Percentiles rank a stretch among this genome's conserved stretches.
These are phyloP conservation scores for Pythium pectinolyticum DNA, from an alignment of 352 stramenopile species.

Conservation along the genomic window DNA sequence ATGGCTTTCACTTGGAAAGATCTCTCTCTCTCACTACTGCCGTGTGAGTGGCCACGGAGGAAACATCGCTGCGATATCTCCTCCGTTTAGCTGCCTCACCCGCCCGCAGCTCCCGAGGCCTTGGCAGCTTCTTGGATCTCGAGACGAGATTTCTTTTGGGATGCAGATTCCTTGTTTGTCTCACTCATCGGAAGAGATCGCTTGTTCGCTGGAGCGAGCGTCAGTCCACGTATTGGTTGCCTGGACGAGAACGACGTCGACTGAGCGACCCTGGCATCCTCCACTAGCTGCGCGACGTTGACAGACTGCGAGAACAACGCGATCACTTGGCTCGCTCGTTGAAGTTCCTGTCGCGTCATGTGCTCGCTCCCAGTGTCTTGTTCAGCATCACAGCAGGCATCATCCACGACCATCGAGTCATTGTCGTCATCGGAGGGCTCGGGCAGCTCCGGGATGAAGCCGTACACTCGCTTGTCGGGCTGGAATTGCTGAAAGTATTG, in stretches of 20 bases:
- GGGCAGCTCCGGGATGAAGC: conserved; percentile 78
- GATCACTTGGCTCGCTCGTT: conserved; percentile 27
- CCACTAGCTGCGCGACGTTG: conserved; percentile 25
- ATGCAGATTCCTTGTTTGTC: background rate
- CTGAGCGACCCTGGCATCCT: conserved; percentile 16
- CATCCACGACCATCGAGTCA: conserved; percentile 25
- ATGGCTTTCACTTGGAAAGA: no score
- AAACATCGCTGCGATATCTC: no score
- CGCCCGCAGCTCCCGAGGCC: conserved; percentile 34
- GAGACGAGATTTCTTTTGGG: conserved; percentile 28
- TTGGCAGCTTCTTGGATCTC: conserved; percentile 44
- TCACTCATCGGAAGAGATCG: conserved; percentile 6
- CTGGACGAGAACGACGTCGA: background rate
- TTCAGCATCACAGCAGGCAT: conserved; percentile 4
- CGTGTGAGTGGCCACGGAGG: no score
- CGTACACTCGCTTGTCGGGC: conserved; percentile 67
- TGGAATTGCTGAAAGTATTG: conserved; percentile 91
- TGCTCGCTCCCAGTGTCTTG: conserved; percentile 5
- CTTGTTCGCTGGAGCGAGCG: conserved; percentile 20
- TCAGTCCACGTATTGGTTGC: background rate
- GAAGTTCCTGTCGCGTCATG: conserved; percentile 24
- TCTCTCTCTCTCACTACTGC: no score
- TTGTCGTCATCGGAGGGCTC: conserved; percentile 24
- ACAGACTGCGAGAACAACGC: conserved; percentile 28
- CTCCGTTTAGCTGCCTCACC: conserved; percentile 32